phyloP scores from a whole-genome alignment of 169 alveolate species.

The Plasmodium ovale region DNA sequence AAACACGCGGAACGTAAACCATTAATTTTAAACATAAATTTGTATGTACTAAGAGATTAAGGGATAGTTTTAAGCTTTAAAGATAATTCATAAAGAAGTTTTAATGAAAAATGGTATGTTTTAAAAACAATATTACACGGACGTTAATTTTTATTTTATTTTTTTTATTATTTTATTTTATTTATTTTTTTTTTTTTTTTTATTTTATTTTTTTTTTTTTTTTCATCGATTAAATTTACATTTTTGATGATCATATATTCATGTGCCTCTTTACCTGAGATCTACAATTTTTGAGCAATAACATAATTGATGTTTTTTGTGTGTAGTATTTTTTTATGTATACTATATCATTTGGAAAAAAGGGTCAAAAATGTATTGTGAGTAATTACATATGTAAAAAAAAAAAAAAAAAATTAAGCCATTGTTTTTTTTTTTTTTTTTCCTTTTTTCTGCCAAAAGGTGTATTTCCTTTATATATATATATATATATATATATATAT shows the following conservation, averaged over 20 bases:
- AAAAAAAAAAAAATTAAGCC: not conserved
- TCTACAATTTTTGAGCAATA: not conserved
- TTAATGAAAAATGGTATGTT: not conserved
- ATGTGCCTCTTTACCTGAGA: not conserved
- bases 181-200: too few species aligned
- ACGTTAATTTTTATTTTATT: not conserved
- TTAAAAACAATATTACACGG: slow-evolving; percentile 13
- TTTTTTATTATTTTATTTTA: too few species aligned
- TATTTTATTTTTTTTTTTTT: too few species aligned
- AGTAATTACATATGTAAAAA: not conserved
- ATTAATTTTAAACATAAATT: not conserved
- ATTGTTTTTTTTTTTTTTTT: not conserved
- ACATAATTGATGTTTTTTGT: not conserved
- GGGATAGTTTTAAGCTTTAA: not conserved
- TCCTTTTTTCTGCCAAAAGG: not conserved
- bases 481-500: too few species aligned
- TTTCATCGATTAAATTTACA: not conserved
- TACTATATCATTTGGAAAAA: not conserved
- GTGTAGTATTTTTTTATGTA: not conserved
- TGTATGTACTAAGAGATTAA: not conserved
- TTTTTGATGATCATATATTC: not conserved
- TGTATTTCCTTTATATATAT: not conserved
- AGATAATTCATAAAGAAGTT: not conserved
- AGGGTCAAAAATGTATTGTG: not conserved
- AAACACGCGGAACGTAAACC: not conserved